phyloP scores from a whole-genome alignment of 2,329 filamentous ascomycete species.

The Stagonosporopsis rhizophila region DNA sequence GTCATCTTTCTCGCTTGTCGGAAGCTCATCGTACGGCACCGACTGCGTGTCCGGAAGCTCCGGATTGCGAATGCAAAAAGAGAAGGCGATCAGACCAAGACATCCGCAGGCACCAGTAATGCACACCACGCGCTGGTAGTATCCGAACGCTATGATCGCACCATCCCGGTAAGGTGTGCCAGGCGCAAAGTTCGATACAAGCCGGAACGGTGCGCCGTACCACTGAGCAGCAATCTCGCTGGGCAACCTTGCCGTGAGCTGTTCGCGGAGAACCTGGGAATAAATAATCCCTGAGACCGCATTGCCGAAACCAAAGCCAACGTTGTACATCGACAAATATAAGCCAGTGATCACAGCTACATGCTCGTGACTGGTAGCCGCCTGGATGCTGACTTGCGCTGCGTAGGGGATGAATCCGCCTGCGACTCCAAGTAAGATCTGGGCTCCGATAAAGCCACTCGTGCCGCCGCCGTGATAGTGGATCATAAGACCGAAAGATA shows the following conservation, averaged over 20 bases:
- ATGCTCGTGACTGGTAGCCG: conserved; percentile 60
- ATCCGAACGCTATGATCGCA: conserved; percentile 54
- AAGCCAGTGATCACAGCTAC: conserved; percentile 70
- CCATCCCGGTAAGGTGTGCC: conserved; percentile 55
- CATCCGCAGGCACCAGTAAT: conserved; percentile 44
- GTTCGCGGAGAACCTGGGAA: conserved; percentile 59
- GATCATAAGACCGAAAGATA: conserved; percentile 70
- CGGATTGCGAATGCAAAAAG: conserved; percentile 56
- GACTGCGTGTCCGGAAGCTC: conserved; percentile 56
- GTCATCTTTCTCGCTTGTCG: background rate
- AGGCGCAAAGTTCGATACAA: conserved; percentile 48
- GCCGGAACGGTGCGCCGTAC: conserved; percentile 54
- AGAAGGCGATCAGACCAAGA: conserved; percentile 56
- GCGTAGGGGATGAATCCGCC: conserved; percentile 68
- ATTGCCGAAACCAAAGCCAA: conserved; percentile 67
- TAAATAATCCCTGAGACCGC: conserved; percentile 68
- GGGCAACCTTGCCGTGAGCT: conserved; percentile 49
- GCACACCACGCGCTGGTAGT: conserved; percentile 57
- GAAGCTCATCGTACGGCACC: conserved; percentile 35
- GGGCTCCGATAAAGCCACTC: conserved; percentile 67
- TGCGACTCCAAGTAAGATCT: conserved; percentile 68
- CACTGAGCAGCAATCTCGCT: conserved; percentile 42
- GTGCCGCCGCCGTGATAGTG: conserved; percentile 63
- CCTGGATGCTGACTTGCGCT: conserved; percentile 60
- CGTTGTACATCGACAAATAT: conserved; percentile 68